Base-by-base conservation (phyloP, 2,329 filamentous ascomycete species). In the Botrytis sinoallii region DNA sequence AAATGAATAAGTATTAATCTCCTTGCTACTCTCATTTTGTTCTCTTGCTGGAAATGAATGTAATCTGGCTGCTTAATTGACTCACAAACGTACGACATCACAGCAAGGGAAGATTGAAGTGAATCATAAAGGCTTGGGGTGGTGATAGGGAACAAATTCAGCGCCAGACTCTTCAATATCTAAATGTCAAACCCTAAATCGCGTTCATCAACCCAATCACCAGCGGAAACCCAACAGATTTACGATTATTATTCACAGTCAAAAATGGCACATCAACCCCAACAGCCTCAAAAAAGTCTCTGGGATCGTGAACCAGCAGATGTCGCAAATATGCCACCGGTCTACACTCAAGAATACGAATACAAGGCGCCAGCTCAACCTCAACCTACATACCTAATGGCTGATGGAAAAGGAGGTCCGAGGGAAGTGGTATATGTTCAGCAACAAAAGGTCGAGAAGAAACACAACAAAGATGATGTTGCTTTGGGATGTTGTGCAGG, bases 241-340 rank as follows among this genome's bases (percentile, higher is more conserved):
- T 40, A 38, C 63, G 25, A 60, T 42, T 48, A 68, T 25, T 32
- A 18, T 68, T 59, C 52, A 12, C 63, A 25, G 44, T 40, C 29
- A 14, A 68, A 67, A 40, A 72, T 72, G 70, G n/a, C 48, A 44
- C 46, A 46, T 20, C 42, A 65, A 55, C 9, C n/a, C 1, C 60
- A 72, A 72, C 7, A 46, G 65, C 70, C 70, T 60, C 70, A 48
- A 38, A 52, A 25, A 16, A 68, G 61, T 59, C 61, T 35, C 29
- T 72, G 70, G 63, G 70, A 68, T 38, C 70, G 70, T 38, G 48
- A 67, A 32, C 63, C 70, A 16, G 48, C 61, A 20, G 70, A 72
- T 48, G n/a, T 72, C 42, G n/a, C 57, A 46, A 72, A 72, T 16
- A 42, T 66, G 44, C 70, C 70, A 42, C 70, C 63, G 6, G 44